Evolutionary conservation across 305 asterid species (phyloP), one percentile per base, ranked within the genome.

Genomic region (Salvia sclarea): DNA sequence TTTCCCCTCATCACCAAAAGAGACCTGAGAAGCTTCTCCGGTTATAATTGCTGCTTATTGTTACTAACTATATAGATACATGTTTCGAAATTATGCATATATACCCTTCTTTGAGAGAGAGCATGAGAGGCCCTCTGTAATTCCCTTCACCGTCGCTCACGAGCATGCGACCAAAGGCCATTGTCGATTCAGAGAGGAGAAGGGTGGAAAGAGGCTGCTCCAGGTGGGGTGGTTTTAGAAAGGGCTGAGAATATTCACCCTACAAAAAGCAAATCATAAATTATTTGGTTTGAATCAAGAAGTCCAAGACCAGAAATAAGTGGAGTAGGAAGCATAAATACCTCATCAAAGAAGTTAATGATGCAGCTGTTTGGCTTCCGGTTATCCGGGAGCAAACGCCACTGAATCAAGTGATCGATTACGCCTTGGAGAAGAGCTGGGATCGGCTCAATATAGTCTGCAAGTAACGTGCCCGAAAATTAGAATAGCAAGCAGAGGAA

Each of bases 171-270:
- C 99, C 99, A 28, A 89, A 89, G 14, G 95, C 98, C 96, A 95
- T 91, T 44, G 77, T 85, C 57, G 99, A 95, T 37, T 88, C 89
- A 9, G 91, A 86, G 71, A 95, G 96, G 63, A 95, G 81, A 70
- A 95, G 94, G 37, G 96, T 91, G 25, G 92, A 84, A 49, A 95
- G 77, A 33, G 98, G 98, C 80, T 89, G 96, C 50, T 89, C 98
- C 69, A 95, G 67, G 79, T 95, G 99, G 66, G 99, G 99, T 61
- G 99, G 98, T 70, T 88, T 95, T 25, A 88, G 75, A 74, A 91
- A 95, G 61, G 99, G 99, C 69, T 94, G 99, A 66, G 99, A 94
- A 74, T 86, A 85, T 64, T 88, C 99, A 47, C 95, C 97, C 99
- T 94, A 11, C 80, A 75, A 3, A 64, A 10, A 38, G 10, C n/a